Conservation (phyloP, 2,329 filamentous ascomycete genomes). For the Colletotrichum falcatum region DNA sequence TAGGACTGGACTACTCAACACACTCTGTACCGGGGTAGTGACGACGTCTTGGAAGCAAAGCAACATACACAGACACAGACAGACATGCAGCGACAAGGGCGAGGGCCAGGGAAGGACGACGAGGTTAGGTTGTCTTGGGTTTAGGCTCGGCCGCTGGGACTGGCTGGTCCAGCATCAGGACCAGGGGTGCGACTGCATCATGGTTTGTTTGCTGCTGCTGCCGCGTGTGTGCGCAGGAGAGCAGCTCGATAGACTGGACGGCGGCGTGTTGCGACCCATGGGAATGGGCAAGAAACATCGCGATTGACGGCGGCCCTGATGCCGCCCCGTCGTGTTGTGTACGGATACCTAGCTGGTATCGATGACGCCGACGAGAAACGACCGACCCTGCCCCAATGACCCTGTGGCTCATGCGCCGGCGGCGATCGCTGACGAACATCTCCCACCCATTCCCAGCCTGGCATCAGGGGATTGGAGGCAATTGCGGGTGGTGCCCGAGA, state of each 20-base stretch:
- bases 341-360: not conserved
- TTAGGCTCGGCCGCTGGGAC: constrained; percentile 14
- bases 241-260: not conserved
- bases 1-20: not conserved
- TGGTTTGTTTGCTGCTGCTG: not conserved
- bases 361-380: constrained; percentile 13
- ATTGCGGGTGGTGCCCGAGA: not conserved
- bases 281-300: not conserved
- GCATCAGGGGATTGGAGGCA: constrained; percentile 10
- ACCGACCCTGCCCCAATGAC: constrained; percentile 25
- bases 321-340: not conserved
- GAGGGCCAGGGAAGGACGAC: not conserved
- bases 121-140: constrained; percentile 5
- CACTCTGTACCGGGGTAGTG: constrained; percentile 18
- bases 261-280: not conserved
- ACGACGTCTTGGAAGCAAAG: constrained; percentile 32
- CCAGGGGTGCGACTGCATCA: constrained; percentile 7
- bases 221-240: not conserved
- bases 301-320: constrained; percentile 8
- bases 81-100: not conserved
- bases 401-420: constrained; percentile 36
- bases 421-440: constrained; percentile 25
- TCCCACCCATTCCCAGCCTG: constrained; percentile 5
- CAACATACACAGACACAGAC: constrained; percentile 21
- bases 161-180: constrained; percentile 6